Evolutionary conservation across 2,329 filamentous ascomycete species (phyloP), one percentile per base, ranked within the genome.

Genomic region (Colletotrichum tanaceti): DNA sequence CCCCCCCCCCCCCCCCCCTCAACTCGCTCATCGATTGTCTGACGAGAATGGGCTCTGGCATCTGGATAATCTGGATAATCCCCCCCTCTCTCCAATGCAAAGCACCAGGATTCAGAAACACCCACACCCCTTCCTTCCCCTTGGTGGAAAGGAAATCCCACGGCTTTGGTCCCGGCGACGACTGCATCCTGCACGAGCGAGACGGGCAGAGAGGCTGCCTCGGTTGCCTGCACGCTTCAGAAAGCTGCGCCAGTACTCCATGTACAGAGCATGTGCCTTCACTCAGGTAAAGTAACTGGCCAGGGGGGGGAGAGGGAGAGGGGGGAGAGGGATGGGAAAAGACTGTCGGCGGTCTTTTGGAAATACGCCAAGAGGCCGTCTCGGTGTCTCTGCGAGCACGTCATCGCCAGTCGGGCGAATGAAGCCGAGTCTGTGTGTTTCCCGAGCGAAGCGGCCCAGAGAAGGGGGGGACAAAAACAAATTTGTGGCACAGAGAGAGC

Each of bases 331-430:
- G 3, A 2, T 49, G 11, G 28, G 28, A 28, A 7, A 28, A n/a
- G 24, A 52, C 39, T 46, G 5, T 22, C 38, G 35, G 53, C 6
- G 20, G 24, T 52, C 28, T 55, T 41, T 65, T 2, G 54, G n/a
- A n/a, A 39, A 47, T 59, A 47, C 49, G 63, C 63, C 32, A 60
- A 54, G 55, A 60, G 55, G n/a, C 63, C 55, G 62, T 10, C 46
- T 52, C 9, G 46, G 46, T 53, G 16, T 14, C 43, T 43, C 24
- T 28, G 47, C 49, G 57, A 65, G 63, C 63, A 65, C 57, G 63
- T 60, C 63, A 65, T 65, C 57, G 57, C 57, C 49, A 54, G 41
- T 49, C 47, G 49, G 53, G 44, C n/a, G 43, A 63, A 46, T 7
- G 11, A 38, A 44, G 35, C 14, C 43, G 43, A 43, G 43, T 20